Evolutionary conservation across 768 basidiomycete genomes (phyloP), one percentile per base, ranked within the genome.

Genomic region (Tricholoma sp.): DNA sequence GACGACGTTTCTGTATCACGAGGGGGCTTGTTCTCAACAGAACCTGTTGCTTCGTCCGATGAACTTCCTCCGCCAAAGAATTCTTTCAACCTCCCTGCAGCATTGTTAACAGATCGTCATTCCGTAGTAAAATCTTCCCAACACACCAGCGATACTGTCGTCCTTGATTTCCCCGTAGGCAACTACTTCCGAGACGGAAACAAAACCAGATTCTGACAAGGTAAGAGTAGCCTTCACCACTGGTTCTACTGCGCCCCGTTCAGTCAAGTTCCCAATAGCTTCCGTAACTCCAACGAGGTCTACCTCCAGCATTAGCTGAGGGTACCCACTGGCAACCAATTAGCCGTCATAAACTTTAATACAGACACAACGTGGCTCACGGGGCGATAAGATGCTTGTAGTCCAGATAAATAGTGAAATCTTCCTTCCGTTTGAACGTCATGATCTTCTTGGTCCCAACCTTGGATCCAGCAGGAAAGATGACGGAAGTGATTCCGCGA

Each of bases 131-230:
- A 34, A 47, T 41, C 11, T 6, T 18, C 19, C 39, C 19, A 16
- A 64, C 79, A 56, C 63, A 88, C 90, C 89, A 56, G 86, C 76
- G 46, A 93, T 69, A 21, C 85, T 87, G 14, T 91, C 89, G 61
- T 89, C 86, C 68, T 90, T 94, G 65, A 89, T 80, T 63, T 93
- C 89, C 7, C 88, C 92, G 57, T 82, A 85, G 5, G 86, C 84
- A 41, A 94, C 66, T 0, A 92, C 95, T 55, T 91, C 89, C 12
- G 84, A 80, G 34, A 93, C 84, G 2, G 86, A 84, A 5, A 92
- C 76, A 64, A 98, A 88, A 6, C 94, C 94, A 51, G 91, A 91
- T 52, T 94, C 91, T 37, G 91, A 91, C 39, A 98, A 76, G 24
- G 83, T 75, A 52, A 98, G 72, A 0, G 90, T 92, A 16, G 92